These are phyloP conservation scores for Apiospora sp. DNA, from an alignment of 2,329 filamentous ascomycete species.

Conservation along the genomic window DNA sequence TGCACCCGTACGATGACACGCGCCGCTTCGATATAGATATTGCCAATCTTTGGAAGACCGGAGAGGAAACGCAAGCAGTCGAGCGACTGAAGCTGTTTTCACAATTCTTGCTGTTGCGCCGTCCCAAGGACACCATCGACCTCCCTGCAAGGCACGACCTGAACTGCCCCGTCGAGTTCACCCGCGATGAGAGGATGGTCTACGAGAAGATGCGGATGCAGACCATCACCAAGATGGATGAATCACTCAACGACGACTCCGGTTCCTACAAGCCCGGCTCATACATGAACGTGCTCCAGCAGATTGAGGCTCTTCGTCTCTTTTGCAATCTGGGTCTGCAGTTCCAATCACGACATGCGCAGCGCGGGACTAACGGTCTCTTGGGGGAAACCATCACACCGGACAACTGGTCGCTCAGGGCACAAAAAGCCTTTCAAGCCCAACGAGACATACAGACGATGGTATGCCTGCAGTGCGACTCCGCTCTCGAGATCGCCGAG, in stretches of 20 bases:
- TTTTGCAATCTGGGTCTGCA: conserved; percentile 55
- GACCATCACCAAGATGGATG: conserved; percentile 43
- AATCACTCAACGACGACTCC: conserved; percentile 39
- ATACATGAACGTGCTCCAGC: conserved; percentile 53
- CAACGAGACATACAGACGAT: conserved; percentile 39
- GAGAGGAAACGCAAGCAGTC: conserved; percentile 46
- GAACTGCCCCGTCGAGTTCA: conserved; percentile 39
- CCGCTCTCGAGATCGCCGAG: conserved; percentile 35
- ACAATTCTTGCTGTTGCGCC: conserved; percentile 47
- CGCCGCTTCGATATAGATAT: conserved; percentile 50
- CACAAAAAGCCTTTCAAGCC: conserved; percentile 47
- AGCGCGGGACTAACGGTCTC: background rate
- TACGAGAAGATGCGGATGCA: conserved; percentile 45
- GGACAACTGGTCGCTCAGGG: conserved; percentile 35
- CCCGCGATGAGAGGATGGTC: conserved; percentile 41
- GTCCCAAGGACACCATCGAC: conserved; percentile 43
- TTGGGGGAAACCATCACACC: background rate
- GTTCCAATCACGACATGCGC: conserved; percentile 44
- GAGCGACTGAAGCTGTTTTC: conserved; percentile 50
- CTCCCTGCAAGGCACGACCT: background rate
- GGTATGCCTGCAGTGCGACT: conserved; percentile 41
- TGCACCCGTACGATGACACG: conserved; percentile 49
- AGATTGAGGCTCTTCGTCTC: conserved; percentile 51
- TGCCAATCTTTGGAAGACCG: conserved; percentile 47
- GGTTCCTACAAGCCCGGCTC: conserved; percentile 29